Evolutionary conservation across 495 filamentous ascomycete genomes (phyloP), one percentile per base, ranked within the genome.

Genomic region (Tuber umbilicatum): DNA sequence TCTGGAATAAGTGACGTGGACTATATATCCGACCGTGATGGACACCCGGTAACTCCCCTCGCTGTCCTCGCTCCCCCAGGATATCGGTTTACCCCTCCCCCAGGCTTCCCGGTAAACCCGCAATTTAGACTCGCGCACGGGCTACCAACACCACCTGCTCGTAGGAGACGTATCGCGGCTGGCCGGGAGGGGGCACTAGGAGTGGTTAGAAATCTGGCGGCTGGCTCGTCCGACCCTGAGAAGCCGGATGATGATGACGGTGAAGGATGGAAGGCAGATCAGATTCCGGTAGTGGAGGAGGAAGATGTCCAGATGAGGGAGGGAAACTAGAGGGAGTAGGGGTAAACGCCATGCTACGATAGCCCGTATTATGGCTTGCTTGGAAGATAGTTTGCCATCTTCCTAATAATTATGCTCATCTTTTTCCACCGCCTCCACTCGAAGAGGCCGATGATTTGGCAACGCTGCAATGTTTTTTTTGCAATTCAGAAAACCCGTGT

Each of bases 21-120:
- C 60, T 81, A 81, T 70, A 64, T 81, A 23, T 78, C 76, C 17
- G 79, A 81, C 37, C 72, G 69, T 64, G 71, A 60, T 7, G 79
- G 79, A 10, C 41, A 50, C 17, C 79, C 73, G n/a, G 60, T 81
- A 23, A 81, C 79, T 23, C 79, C 79, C 5, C 31, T 81, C 42
- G 79, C 79, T 67, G 42, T 70, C 2, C 73, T 50, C 9, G 78
- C 78, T 6, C 78, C 78, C 23, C 39, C 31, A 1, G 78, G 78
- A 14, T 80, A 76, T 35, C 55, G 75, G 43, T 80, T 80, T 64
- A 64, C 74, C n/a, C 76, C 78, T 27, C 78, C 78, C 10, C 77
- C 73, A 5, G 77, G 77, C 10, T 38, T 38, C 21, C 41, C 41
- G 23, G 40, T 38, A 16, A 72, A 60, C 70, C 70, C 55, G 5